Conservation (phyloP, 129 eudicot species). For the Kitagawia praeruptora region DNA sequence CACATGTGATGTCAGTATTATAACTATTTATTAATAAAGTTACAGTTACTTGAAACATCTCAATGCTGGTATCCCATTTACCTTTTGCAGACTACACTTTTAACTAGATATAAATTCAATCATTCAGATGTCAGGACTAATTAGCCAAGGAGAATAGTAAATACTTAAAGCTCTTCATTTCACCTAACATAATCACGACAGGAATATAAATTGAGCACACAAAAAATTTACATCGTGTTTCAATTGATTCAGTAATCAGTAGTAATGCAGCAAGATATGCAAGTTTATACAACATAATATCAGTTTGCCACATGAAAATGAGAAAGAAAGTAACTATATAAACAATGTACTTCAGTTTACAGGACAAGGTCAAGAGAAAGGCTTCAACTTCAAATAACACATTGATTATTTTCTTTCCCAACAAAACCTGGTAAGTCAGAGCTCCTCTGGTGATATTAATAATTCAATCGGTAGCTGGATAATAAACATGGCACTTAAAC, state of each 20-base stretch:
- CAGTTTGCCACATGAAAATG: background rate
- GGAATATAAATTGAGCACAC: background rate
- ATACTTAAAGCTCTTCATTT: background rate
- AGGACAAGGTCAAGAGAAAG: background rate
- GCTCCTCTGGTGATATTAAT: background rate
- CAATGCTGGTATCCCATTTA: background rate
- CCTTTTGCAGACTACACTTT: background rate
- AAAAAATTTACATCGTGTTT: background rate
- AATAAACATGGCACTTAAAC: background rate
- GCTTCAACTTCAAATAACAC: background rate
- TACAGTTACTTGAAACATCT: background rate
- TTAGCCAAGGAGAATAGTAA: background rate
- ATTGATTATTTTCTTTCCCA: background rate
- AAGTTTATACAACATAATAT: background rate
- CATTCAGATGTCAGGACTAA: background rate
- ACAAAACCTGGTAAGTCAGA: background rate
- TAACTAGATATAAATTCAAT: background rate
- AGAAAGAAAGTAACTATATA: background rate
- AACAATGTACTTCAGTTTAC: background rate
- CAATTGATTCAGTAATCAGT: background rate
- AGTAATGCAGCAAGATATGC: background rate
- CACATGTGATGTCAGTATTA: constrained; percentile 9
- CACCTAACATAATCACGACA: background rate
- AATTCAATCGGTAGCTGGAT: background rate
- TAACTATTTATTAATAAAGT: background rate